Conservation (phyloP, 495 filamentous ascomycete genomes). For the Podospora didyma region DNA sequence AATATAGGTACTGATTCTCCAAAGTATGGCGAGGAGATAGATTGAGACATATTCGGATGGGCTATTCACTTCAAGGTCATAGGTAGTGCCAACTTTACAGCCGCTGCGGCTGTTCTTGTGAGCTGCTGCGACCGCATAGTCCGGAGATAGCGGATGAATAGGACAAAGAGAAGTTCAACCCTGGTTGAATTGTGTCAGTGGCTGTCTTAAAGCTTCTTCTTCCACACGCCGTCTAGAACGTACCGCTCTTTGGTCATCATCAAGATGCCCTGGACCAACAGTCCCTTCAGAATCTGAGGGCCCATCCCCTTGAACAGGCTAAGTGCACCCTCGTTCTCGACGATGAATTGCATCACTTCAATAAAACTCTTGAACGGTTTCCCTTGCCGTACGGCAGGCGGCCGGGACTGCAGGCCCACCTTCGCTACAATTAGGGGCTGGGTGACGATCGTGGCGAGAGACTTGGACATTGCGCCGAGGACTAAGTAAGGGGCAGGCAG, state of each 20-base stretch:
- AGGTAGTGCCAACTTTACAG: conserved; percentile 44
- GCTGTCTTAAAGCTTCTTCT: too few species aligned
- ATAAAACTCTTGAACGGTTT: conserved; percentile 93
- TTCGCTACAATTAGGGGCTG: conserved; percentile 98
- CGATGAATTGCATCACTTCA: conserved; percentile 91
- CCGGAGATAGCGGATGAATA: conserved; percentile 77
- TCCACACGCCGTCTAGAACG: too few species aligned
- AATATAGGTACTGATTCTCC: too few species aligned
- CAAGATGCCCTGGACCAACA: conserved; percentile 88
- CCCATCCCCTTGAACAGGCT: conserved; percentile 96
- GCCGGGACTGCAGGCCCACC: conserved; percentile 90
- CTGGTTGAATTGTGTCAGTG: conserved; percentile 44
- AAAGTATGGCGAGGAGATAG: neutral
- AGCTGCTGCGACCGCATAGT: conserved; percentile 69
- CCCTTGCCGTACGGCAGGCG: conserved; percentile 75
- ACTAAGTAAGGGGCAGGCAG: conserved; percentile 54
- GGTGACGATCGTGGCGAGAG: conserved; percentile 84
- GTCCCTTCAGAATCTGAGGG: conserved; percentile 87
- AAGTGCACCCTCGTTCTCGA: conserved; percentile 76
- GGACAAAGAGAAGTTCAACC: conserved; percentile 84
- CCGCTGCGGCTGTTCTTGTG: conserved; percentile 58
- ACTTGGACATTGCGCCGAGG: conserved; percentile 89
- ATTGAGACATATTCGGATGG: neutral
- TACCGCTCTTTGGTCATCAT: conserved; percentile 99
- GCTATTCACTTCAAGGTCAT: conserved; percentile 39